Percentiles rank a stretch among this genome's conserved stretches.
These are phyloP conservation scores for Nothomitra cinnamomea DNA, from an alignment of 2,329 filamentous ascomycete genomes.

Conservation along the genomic window DNA sequence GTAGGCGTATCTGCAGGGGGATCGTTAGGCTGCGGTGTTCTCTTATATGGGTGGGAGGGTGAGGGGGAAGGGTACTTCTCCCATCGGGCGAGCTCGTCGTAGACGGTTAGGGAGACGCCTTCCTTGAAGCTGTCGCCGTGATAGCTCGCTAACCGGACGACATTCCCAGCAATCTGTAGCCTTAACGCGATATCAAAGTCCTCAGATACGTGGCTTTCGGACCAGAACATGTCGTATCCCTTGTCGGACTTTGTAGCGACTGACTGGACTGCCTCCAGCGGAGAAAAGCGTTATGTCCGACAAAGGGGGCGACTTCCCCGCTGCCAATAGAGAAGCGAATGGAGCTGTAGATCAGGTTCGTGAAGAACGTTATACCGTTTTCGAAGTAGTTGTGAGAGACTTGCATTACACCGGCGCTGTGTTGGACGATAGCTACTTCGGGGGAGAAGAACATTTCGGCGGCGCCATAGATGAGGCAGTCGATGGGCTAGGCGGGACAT, in stretches of 20 bases:
- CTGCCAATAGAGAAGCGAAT: slow-evolving; percentile 54
- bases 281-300: slow-evolving; percentile 61
- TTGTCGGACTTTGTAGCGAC: slow-evolving; percentile 40
- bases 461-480: slow-evolving; percentile 52
- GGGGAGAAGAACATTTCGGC: slow-evolving; percentile 54
- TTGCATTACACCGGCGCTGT: slow-evolving; percentile 60
- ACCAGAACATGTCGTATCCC: slow-evolving; percentile 52
- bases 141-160: slow-evolving; percentile 52
- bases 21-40: too few species aligned
- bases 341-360: slow-evolving; percentile 57
- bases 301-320: slow-evolving; percentile 58
- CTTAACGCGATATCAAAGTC: slow-evolving; percentile 63
- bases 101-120: slow-evolving; percentile 55
- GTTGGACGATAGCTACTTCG: slow-evolving; percentile 54
- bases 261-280: slow-evolving; percentile 52
- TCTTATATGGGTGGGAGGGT: too few species aligned
- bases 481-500: slow-evolving; percentile 28
- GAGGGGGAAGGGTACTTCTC: too few species aligned
- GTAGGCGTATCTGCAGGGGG: slow-evolving; percentile 53
- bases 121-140: slow-evolving; percentile 53
- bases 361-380: slow-evolving; percentile 62
- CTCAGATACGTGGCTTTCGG: slow-evolving; percentile 54
- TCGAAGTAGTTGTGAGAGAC: slow-evolving; percentile 57
- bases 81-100: slow-evolving; percentile 55
- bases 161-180: slow-evolving; percentile 49